Conservation (phyloP, 208 protist species). For the Trypanosoma platydactyli region DNA sequence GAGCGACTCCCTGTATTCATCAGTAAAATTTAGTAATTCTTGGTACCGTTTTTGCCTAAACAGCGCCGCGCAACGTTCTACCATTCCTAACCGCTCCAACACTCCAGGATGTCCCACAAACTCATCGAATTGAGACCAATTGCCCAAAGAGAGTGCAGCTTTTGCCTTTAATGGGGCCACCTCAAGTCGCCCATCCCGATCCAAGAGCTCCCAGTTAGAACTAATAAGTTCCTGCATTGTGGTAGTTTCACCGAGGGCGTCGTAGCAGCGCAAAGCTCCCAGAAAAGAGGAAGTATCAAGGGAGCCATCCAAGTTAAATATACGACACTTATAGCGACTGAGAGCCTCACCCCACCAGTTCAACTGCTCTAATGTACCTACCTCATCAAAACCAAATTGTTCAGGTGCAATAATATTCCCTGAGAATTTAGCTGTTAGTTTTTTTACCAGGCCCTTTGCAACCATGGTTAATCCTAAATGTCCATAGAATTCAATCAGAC, state of each 20-base stretch:
- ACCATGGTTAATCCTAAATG: slow-evolving; percentile 85
- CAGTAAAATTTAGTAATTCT: slow-evolving; percentile 59
- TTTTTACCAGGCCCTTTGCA: slow-evolving; percentile 79
- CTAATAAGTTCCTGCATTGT: slow-evolving; percentile 59
- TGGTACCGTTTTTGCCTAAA: slow-evolving; percentile 62
- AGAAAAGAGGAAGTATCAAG: slow-evolving; percentile 63
- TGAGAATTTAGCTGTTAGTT: slow-evolving; percentile 75
- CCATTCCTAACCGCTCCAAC: slow-evolving; percentile 51
- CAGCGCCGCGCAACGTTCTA: slow-evolving; percentile 77
- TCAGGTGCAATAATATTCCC: slow-evolving; percentile 69
- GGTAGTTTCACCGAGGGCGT: slow-evolving; percentile 71
- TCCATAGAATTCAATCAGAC: slow-evolving; percentile 84
- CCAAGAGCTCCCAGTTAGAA: slow-evolving; percentile 61
- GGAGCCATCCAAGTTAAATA: slow-evolving; percentile 39
- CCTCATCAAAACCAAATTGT: slow-evolving; percentile 79
- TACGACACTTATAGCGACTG: slow-evolving; percentile 62
- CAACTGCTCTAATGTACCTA: slow-evolving; percentile 84
- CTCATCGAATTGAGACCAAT: slow-evolving; percentile 79
- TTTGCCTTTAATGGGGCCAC: slow-evolving; percentile 81
- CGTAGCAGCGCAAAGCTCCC: slow-evolving; percentile 76
- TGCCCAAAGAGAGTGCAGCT: slow-evolving; percentile 74
- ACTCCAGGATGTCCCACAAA: slow-evolving; percentile 43
- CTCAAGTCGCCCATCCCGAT: slow-evolving; percentile 41
- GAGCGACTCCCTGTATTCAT: slow-evolving; percentile 58
- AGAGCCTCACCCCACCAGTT: slow-evolving; percentile 87